Evolutionary conservation across 495 filamentous ascomycete species (phyloP).

Genomic region (Xylaria bambusicola): DNA sequence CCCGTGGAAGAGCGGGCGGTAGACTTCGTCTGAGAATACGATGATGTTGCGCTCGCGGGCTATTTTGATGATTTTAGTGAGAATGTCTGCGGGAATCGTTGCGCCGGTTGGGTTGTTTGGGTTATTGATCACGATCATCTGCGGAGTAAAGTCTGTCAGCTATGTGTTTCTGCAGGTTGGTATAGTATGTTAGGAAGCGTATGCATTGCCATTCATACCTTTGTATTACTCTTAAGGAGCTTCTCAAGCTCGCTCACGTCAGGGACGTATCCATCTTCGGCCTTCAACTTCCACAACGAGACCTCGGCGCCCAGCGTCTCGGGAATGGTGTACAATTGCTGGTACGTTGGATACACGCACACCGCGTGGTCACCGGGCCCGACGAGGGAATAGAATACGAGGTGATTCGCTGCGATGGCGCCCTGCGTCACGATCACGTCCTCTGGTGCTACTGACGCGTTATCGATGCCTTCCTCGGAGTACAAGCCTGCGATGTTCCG

Average conservation of each 20-base stretch:
- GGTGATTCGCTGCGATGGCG: slow-evolving; percentile 82
- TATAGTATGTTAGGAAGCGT: too few relatives aligned
- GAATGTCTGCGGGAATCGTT: slow-evolving; percentile 60
- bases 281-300: slow-evolving; percentile 72
- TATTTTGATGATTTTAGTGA: slow-evolving; percentile 64
- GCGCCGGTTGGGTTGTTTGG: slow-evolving; percentile 88
- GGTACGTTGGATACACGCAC: slow-evolving; percentile 88
- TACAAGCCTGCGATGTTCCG: slow-evolving; percentile 67
- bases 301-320: slow-evolving; percentile 79
- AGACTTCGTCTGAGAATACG: slow-evolving; percentile 81
- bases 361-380: slow-evolving; percentile 85
- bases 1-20: slow-evolving; percentile 82
- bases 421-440: slow-evolving; percentile 78
- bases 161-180: not conserved
- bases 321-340: slow-evolving; percentile 81
- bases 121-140: slow-evolving; percentile 65
- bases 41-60: slow-evolving; percentile 64
- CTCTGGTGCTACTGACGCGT: slow-evolving; percentile 55
- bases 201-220: slow-evolving; percentile 48
- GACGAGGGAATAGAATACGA: slow-evolving; percentile 72
- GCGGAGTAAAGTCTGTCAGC: not conserved
- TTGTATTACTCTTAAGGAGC: slow-evolving; percentile 75
- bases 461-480: slow-evolving; percentile 43
- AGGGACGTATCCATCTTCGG: slow-evolving; percentile 65
- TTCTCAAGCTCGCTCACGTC: slow-evolving; percentile 66